A percentile compares a stretch with the other conserved stretches of the same genome.
Conservation (phyloP, 2,329 filamentous ascomycete genomes). For the Paecilomyces sp. region DNA sequence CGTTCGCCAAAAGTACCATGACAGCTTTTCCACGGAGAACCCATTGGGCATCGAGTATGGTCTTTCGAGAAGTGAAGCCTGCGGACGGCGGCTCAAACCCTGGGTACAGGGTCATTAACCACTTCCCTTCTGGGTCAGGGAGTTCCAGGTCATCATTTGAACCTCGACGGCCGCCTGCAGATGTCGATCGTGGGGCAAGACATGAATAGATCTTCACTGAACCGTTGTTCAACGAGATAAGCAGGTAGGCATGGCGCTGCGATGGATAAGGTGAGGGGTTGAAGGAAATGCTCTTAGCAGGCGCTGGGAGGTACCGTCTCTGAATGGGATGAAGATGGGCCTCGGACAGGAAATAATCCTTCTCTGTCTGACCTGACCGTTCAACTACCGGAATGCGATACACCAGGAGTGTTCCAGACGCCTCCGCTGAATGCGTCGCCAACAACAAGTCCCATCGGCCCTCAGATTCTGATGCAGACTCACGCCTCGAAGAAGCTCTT, state of each 20-base stretch:
- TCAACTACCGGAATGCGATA: slow-evolving; percentile 34
- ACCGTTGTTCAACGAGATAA: slow-evolving; percentile 50
- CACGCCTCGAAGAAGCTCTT: slow-evolving; percentile 10
- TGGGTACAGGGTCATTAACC: slow-evolving; percentile 38
- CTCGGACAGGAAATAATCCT: slow-evolving; percentile 19
- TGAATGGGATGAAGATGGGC: slow-evolving; percentile 38
- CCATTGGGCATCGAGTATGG: slow-evolving; percentile 40
- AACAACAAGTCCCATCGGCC: slow-evolving; percentile 39
- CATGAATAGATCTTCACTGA: slow-evolving; percentile 53
- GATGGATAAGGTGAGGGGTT: slow-evolving; percentile 48
- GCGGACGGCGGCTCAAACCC: slow-evolving; percentile 28
- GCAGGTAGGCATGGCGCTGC: slow-evolving; percentile 46
- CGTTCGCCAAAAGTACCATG: slow-evolving; percentile 39
- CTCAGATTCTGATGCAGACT: slow-evolving; percentile 5
- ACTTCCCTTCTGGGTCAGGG: slow-evolving; percentile 30
- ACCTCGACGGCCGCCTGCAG: slow-evolving; percentile 19
- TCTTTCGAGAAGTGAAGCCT: slow-evolving; percentile 30
- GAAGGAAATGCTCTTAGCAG: slow-evolving; percentile 47
- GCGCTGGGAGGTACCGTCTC: slow-evolving; percentile 41
- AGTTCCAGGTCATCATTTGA: slow-evolving; percentile 24
- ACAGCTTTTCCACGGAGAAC: slow-evolving; percentile 37
- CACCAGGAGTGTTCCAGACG: slow-evolving; percentile 37
- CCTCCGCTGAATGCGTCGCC: slow-evolving; percentile 39
- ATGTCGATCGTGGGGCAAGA: slow-evolving; percentile 30
- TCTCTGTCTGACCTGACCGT: slow-evolving; percentile 10